A percentile compares a stretch with the other conserved stretches of the same genome.
These are phyloP conservation scores for Lobosporangium transversale DNA, from an alignment of 192 early-diverging fungal genomes.

Conservation along the genomic window DNA sequence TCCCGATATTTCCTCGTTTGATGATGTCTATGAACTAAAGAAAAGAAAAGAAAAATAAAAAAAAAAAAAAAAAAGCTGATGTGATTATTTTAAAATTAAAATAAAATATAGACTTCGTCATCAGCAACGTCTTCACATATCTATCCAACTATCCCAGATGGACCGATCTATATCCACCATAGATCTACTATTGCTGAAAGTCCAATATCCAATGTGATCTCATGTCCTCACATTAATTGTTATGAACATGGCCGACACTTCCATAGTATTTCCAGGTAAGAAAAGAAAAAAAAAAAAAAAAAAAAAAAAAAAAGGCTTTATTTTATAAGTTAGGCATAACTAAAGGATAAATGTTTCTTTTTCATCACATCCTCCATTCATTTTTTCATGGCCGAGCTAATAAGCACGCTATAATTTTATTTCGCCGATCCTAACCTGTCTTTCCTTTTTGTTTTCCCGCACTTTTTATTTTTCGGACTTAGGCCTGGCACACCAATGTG, in stretches of 20 bases:
- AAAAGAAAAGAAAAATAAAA: no score
- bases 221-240: conserved; percentile 24
- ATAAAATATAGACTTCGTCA: background rate
- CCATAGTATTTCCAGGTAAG: background rate
- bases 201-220: conserved; percentile 13
- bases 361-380: no score
- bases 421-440: background rate
- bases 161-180: conserved; percentile 49
- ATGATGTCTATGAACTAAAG: no score
- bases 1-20: no score
- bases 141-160: conserved; percentile 34
- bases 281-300: no score
- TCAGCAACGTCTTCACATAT: conserved; percentile 4
- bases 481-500: background rate
- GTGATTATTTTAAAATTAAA: background rate
- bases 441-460: background rate
- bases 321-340: no score
- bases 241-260: conserved; percentile 19
- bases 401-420: background rate
- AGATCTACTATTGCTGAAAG: conserved; percentile 20
- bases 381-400: no score
- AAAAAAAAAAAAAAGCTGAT: background rate
- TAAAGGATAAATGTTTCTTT: no score
- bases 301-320: no score
- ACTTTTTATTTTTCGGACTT: background rate